Conservation (phyloP, 2,329 filamentous ascomycete genomes). For the Elsinoe australis region DNA sequence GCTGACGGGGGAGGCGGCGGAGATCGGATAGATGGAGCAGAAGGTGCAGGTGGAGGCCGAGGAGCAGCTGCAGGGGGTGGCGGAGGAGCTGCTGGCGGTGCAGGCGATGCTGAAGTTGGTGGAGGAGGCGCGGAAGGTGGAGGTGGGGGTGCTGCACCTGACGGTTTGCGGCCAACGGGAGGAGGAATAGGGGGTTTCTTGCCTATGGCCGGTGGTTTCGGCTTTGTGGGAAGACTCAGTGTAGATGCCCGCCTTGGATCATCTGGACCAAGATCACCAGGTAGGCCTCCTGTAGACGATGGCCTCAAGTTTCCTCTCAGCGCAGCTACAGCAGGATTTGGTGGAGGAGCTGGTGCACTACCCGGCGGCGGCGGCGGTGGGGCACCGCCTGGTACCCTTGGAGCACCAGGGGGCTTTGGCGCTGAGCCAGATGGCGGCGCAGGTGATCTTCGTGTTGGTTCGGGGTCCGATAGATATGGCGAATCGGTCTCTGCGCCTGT, state of each 20-base stretch:
- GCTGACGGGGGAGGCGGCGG: constrained; percentile 21
- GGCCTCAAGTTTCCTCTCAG: constrained; percentile 45
- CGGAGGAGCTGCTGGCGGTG: constrained; percentile 27
- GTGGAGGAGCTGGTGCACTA: constrained; percentile 48
- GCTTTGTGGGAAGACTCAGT: constrained; percentile 37
- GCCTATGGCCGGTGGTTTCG: constrained; percentile 67
- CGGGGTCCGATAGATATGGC: constrained; percentile 75
- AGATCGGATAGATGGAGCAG: constrained; percentile 37
- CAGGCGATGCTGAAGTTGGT: constrained; percentile 59
- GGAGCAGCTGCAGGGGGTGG: constrained; percentile 35
- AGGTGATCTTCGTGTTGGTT: constrained; percentile 38
- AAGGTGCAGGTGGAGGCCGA: constrained; percentile 53
- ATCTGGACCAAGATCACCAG: constrained; percentile 10
- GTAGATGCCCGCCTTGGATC: constrained; percentile 13
- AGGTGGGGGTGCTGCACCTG: constrained; percentile 37
- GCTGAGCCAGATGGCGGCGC: constrained; percentile 37
- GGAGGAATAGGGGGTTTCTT: constrained; percentile 62
- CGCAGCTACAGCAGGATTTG: constrained; percentile 50
- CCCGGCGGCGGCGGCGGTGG: constrained; percentile 46
- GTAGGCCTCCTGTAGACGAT: constrained; percentile 48
- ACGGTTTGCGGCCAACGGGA: constrained; percentile 50
- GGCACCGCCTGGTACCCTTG: constrained; percentile 36
- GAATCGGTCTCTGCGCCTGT: constrained; percentile 57
- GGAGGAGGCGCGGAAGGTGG: constrained; percentile 28
- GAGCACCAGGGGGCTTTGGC: constrained; percentile 36